These are phyloP conservation scores for Eutrema japonicum DNA, from an alignment of 345 rosid genomes.

Conservation along the genomic window DNA sequence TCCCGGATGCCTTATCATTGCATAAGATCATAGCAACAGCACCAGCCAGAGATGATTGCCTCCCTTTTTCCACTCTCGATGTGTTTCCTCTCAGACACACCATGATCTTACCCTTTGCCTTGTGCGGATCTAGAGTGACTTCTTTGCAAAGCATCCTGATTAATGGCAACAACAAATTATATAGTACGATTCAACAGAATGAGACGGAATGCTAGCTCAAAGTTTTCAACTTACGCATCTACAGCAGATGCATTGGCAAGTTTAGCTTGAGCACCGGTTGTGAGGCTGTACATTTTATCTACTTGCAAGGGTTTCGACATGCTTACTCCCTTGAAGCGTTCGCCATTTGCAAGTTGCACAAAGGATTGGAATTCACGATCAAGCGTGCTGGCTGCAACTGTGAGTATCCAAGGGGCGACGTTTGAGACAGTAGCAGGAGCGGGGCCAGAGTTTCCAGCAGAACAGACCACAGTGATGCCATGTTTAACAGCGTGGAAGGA, in stretches of 20 bases:
- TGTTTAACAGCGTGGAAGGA: conserved; percentile 27
- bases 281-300: conserved; percentile 18
- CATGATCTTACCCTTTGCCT: conserved; percentile 27
- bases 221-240: conserved; percentile 19
- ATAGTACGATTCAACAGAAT: background rate
- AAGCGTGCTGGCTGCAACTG: conserved; percentile 18
- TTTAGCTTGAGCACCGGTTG: conserved; percentile 24
- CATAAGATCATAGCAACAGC: conserved; percentile 20
- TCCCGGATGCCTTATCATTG: conserved; percentile 4
- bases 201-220: background rate
- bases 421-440: conserved; percentile 13
- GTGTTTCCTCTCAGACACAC: conserved; percentile 27
- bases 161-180: background rate
- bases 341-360: conserved; percentile 51
- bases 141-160: conserved; percentile 26
- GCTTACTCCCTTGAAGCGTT: conserved; percentile 51
- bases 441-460: conserved; percentile 21
- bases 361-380: conserved; percentile 45
- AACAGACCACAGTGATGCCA: conserved; percentile 26
- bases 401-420: conserved; percentile 26
- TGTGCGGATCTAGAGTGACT: conserved; percentile 3
- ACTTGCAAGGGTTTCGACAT: conserved; percentile 47
- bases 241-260: conserved; percentile 16
- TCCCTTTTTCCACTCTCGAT: conserved; percentile 3
- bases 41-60: conserved; percentile 16